Evolutionary conservation across 768 basidiomycete genomes (phyloP).

Genomic region (Termitomyces sp.): DNA sequence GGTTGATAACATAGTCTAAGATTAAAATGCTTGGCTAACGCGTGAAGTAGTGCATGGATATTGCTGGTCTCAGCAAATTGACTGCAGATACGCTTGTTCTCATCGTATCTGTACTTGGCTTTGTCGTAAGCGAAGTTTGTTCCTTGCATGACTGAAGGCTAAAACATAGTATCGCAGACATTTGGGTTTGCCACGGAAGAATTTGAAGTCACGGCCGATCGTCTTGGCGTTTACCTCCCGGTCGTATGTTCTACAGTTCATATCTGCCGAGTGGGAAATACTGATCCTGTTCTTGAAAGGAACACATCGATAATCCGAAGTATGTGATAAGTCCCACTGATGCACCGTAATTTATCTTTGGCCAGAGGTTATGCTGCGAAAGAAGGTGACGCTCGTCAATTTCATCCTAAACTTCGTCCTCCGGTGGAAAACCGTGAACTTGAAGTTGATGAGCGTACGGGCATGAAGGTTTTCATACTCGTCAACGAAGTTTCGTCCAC

Average conservation of each 20-base stretch:
- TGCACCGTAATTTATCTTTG: neutral
- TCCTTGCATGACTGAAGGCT: neutral
- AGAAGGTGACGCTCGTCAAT: slow-evolving; percentile 65
- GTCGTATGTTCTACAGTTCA: slow-evolving; percentile 33
- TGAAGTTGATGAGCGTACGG: slow-evolving; percentile 68
- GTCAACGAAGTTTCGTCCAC: neutral
- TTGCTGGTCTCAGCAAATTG: slow-evolving; percentile 61
- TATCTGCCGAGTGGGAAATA: neutral
- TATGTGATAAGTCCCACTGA: slow-evolving; percentile 15
- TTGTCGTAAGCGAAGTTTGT: slow-evolving; percentile 32
- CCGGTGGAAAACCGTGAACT: slow-evolving; percentile 70
- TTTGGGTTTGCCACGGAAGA: slow-evolving; percentile 61
- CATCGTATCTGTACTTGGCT: slow-evolving; percentile 51
- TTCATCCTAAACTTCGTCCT: slow-evolving; percentile 67
- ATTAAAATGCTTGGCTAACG: neutral
- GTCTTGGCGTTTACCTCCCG: slow-evolving; percentile 73
- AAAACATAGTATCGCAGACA: slow-evolving; percentile 27
- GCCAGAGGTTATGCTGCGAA: slow-evolving; percentile 62
- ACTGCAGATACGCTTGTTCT: slow-evolving; percentile 58
- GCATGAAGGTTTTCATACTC: slow-evolving; percentile 58
- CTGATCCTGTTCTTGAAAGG: slow-evolving; percentile 23
- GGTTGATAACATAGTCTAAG: slow-evolving; percentile 19
- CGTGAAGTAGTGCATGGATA: slow-evolving; percentile 53
- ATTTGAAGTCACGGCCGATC: slow-evolving; percentile 67
- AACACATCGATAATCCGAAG: slow-evolving; percentile 81